A percentile compares a stretch with the other conserved stretches of the same genome.
phyloP scores from a whole-genome alignment of 2,329 filamentous ascomycete genomes.

The Didymella exigua region DNA sequence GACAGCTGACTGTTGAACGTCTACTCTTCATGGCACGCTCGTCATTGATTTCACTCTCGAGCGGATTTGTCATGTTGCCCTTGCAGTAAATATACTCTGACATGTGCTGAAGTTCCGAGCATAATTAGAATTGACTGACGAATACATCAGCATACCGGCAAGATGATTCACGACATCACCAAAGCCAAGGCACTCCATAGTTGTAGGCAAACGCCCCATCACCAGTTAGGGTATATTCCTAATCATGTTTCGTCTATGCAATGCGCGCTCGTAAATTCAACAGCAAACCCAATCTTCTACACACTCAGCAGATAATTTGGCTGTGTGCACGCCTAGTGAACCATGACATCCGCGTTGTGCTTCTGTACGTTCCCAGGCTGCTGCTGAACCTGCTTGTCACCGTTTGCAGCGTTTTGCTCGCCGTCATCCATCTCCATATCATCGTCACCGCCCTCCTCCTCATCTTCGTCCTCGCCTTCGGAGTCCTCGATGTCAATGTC shows the following conservation, averaged over 20 bases:
- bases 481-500: slow-evolving; percentile 79
- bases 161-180: not conserved
- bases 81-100: not conserved
- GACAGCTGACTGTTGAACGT: not conserved
- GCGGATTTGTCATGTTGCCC: not conserved
- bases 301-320: not conserved
- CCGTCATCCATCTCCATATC: slow-evolving; percentile 65
- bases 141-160: not conserved
- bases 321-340: slow-evolving; percentile 39
- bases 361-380: slow-evolving; percentile 31
- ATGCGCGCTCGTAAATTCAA: slow-evolving; percentile 15
- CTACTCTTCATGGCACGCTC: not conserved
- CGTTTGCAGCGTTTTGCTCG: slow-evolving; percentile 42
- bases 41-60: not conserved
- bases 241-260: slow-evolving; percentile 10
- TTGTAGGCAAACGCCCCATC: not conserved
- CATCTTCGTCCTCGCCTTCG: slow-evolving; percentile 73
- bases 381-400: slow-evolving; percentile 41
- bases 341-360: slow-evolving; percentile 47
- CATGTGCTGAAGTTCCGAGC: not conserved
- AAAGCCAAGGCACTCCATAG: not conserved
- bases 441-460: slow-evolving; percentile 62
- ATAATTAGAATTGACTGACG: not conserved
- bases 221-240: slow-evolving; percentile 6
- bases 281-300: slow-evolving; percentile 3